Conservation (phyloP, 148 eudicot genomes). For the Pouteria glomerata region DNA sequence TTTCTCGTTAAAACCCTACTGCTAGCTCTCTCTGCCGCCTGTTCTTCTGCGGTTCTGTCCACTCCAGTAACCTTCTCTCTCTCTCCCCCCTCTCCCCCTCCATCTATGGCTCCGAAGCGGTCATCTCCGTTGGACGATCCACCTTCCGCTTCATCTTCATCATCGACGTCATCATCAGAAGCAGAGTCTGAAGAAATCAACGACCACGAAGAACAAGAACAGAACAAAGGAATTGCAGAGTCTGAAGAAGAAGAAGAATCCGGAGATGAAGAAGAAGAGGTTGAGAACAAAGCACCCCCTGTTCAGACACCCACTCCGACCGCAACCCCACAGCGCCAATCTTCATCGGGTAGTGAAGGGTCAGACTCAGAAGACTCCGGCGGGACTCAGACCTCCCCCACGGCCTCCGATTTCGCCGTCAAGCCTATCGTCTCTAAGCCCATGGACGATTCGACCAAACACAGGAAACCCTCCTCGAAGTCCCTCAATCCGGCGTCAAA, state of each 20-base stretch:
- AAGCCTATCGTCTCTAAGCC: constrained; percentile 18
- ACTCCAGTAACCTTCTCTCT: neutral
- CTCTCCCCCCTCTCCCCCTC: neutral
- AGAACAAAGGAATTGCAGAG: neutral
- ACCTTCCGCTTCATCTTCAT: constrained; percentile 37
- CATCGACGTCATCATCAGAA: constrained; percentile 4
- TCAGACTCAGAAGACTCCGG: constrained; percentile 16
- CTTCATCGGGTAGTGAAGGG: constrained; percentile 7
- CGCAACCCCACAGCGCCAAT: constrained; percentile 1
- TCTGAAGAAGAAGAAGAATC: constrained; percentile 17
- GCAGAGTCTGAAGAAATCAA: constrained; percentile 8
- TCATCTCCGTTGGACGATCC: constrained; percentile 20
- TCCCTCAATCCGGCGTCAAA: neutral
- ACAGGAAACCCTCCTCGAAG: constrained; percentile 10
- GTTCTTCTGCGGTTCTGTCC: too few species aligned
- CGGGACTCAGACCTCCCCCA: constrained; percentile 13
- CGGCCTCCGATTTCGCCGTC: constrained; percentile 24
- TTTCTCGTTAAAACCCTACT: too few species aligned
- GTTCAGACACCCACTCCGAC: neutral
- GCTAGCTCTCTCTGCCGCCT: too few species aligned
- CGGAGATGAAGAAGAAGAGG: constrained; percentile 3
- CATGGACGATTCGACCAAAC: constrained; percentile 1
- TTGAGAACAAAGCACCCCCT: neutral
- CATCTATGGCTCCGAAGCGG: constrained; percentile 35
- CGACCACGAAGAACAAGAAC: constrained; percentile 12